Evolutionary conservation across 2,329 filamentous ascomycete genomes (phyloP).

Genomic region (Alternaria brassicae): DNA sequence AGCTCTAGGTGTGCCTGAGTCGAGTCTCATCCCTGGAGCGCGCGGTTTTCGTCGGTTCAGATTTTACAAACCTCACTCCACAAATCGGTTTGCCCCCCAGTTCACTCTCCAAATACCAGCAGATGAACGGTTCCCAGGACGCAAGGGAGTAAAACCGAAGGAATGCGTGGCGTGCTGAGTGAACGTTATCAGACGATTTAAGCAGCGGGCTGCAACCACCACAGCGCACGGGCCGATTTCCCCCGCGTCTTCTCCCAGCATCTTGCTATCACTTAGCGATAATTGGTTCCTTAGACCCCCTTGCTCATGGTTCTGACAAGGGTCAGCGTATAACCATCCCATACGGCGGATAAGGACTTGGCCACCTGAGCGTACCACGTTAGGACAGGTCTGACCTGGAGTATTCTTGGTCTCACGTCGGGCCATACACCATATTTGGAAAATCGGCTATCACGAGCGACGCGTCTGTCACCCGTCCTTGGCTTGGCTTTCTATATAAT

Average conservation of each 20-base stretch:
- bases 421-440: conserved; percentile 14
- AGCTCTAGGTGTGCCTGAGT: conserved; percentile 11
- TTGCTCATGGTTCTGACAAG: neutral
- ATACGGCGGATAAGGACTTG: conserved; percentile 7
- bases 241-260: conserved; percentile 21
- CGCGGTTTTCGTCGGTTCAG: conserved; percentile 31
- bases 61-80: neutral
- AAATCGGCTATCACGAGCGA: conserved; percentile 19
- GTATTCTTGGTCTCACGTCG: neutral
- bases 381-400: conserved; percentile 4
- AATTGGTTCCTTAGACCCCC: conserved; percentile 34
- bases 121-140: conserved; percentile 18
- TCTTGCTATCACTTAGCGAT: conserved; percentile 27
- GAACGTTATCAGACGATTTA: conserved; percentile 3
- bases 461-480: neutral
- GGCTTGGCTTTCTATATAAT: conserved; percentile 17
- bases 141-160: conserved; percentile 15
- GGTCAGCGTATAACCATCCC: conserved; percentile 10
- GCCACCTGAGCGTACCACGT: conserved; percentile 1
- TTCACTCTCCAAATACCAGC: conserved; percentile 1
- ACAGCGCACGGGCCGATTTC: conserved; percentile 10
- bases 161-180: conserved; percentile 13
- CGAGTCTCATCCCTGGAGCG: conserved; percentile 23
- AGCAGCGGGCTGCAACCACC: conserved; percentile 8
- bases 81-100: conserved; percentile 10